Conservation (phyloP, 2,329 filamentous ascomycete species). For the Calcarisporium arbuscula region DNA sequence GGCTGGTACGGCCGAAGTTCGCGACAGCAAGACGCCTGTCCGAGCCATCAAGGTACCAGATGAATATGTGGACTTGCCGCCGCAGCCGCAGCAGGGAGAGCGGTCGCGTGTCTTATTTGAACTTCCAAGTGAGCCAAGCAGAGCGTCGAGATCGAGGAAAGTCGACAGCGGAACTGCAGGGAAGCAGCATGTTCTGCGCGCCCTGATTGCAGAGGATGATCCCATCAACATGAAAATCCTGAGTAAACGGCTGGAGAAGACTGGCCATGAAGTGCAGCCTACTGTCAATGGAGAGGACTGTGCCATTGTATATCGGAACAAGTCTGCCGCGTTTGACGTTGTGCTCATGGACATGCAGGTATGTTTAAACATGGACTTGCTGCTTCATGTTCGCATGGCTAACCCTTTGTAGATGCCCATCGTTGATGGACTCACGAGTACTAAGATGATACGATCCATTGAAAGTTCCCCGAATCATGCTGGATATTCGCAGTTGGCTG, state of each 20-base stretch:
- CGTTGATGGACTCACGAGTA: slow-evolving; percentile 74
- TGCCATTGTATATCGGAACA: slow-evolving; percentile 61
- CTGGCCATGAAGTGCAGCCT: slow-evolving; percentile 64
- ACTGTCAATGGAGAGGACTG: slow-evolving; percentile 84
- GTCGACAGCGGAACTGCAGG: slow-evolving; percentile 16
- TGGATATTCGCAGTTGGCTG: slow-evolving; percentile 52
- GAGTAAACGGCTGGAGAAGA: slow-evolving; percentile 70
- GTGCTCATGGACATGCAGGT: slow-evolving; percentile 93
- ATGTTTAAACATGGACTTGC: slow-evolving; percentile 8
- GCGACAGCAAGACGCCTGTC: slow-evolving; percentile 39
- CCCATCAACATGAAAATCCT: slow-evolving; percentile 80
- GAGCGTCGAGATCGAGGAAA: slow-evolving; percentile 14
- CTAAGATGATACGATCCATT: slow-evolving; percentile 73
- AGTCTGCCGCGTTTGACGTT: slow-evolving; percentile 61
- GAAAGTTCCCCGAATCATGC: slow-evolving; percentile 48
- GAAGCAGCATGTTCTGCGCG: slow-evolving; percentile 37
- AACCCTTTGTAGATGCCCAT: slow-evolving; percentile 71
- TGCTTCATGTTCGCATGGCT: not conserved
- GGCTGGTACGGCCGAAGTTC: slow-evolving; percentile 30
- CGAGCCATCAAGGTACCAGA: slow-evolving; percentile 43
- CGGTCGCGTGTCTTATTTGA: slow-evolving; percentile 34
- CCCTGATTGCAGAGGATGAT: slow-evolving; percentile 82
- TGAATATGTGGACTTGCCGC: slow-evolving; percentile 31
- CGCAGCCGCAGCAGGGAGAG: slow-evolving; percentile 20
- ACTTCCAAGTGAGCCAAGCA: slow-evolving; percentile 16